phyloP scores from a whole-genome alignment of 805 yeast species.

The Ogataea pilisensis region DNA sequence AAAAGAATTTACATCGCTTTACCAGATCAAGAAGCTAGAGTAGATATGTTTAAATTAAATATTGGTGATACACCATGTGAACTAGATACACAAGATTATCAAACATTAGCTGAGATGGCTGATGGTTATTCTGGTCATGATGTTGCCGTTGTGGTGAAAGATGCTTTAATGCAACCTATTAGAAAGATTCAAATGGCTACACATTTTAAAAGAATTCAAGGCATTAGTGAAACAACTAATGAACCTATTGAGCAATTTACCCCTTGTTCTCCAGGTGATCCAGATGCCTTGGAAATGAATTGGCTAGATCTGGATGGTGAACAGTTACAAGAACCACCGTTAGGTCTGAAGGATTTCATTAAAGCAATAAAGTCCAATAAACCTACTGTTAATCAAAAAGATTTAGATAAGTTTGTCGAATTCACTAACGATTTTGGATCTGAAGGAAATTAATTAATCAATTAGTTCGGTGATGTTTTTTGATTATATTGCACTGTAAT shows the following conservation, averaged over 20 bases:
- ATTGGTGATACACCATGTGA: constrained; percentile 87
- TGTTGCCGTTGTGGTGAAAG: constrained; percentile 93
- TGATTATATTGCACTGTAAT: no score
- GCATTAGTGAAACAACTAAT: constrained; percentile 36
- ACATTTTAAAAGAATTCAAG: constrained; percentile 68
- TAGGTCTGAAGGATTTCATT: constrained; percentile 86
- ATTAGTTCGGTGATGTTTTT: no score
- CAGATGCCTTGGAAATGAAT: constrained; percentile 77
- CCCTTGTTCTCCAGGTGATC: constrained; percentile 98
- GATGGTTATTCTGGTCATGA: constrained; percentile 98
- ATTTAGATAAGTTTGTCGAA: constrained; percentile 74
- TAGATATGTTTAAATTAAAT: constrained; percentile 90
- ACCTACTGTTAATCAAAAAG: constrained; percentile 90
- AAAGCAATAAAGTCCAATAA: constrained; percentile 88
- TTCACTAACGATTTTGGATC: constrained; percentile 96
- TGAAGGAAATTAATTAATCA: constrained; percentile 74
- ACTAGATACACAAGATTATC: constrained; percentile 67
- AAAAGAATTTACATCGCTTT: constrained; percentile 90
- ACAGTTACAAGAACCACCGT: constrained; percentile 83
- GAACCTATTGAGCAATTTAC: constrained; percentile 48
- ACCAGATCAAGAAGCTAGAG: constrained; percentile 91
- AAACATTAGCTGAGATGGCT: constrained; percentile 83
- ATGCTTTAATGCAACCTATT: constrained; percentile 97
- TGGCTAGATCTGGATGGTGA: constrained; percentile 93
- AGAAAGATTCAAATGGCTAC: constrained; percentile 94